Percentiles rank a stretch among this genome's conserved stretches.
Evolutionary conservation across 2,329 filamentous ascomycete genomes (phyloP).

Genomic region (Torrubiellomyces zombiae): DNA sequence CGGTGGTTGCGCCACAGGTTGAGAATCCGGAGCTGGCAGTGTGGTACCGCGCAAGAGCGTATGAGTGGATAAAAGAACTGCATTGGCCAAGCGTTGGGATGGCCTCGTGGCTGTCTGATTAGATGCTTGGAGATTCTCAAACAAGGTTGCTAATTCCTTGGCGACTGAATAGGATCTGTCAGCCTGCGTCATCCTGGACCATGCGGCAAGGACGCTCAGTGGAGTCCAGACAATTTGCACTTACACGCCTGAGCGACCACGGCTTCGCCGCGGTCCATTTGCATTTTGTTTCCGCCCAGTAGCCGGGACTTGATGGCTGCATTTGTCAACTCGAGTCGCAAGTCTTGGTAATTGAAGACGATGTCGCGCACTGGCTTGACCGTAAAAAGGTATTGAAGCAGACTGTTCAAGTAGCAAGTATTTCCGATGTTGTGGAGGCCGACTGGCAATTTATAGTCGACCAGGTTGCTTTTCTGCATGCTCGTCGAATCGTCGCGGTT

Average conservation of each 20-base stretch:
- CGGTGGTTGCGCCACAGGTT: conserved; percentile 19
- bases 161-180: conserved; percentile 56
- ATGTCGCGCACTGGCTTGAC: conserved; percentile 67
- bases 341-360: conserved; percentile 57
- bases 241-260: conserved; percentile 59
- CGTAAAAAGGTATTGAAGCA: conserved; percentile 90
- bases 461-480: conserved; percentile 5
- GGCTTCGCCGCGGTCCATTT: conserved; percentile 35
- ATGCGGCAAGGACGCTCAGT: background rate
- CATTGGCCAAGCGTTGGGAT: conserved; percentile 59
- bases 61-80: conserved; percentile 48
- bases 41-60: conserved; percentile 18
- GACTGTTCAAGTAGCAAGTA: conserved; percentile 93
- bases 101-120: conserved; percentile 48
- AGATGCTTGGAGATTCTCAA: conserved; percentile 51
- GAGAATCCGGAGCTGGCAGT: conserved; percentile 9
- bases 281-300: conserved; percentile 50
- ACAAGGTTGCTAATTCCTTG: conserved; percentile 54
- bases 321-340: conserved; percentile 50
- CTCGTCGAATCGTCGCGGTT: too few species aligned
- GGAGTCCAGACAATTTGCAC: conserved; percentile 21
- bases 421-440: conserved; percentile 90
- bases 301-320: conserved; percentile 47
- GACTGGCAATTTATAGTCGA: conserved; percentile 48
- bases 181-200: too few species aligned